Conservation (phyloP, 331 rosid species). For the Prunus yedoensis region DNA sequence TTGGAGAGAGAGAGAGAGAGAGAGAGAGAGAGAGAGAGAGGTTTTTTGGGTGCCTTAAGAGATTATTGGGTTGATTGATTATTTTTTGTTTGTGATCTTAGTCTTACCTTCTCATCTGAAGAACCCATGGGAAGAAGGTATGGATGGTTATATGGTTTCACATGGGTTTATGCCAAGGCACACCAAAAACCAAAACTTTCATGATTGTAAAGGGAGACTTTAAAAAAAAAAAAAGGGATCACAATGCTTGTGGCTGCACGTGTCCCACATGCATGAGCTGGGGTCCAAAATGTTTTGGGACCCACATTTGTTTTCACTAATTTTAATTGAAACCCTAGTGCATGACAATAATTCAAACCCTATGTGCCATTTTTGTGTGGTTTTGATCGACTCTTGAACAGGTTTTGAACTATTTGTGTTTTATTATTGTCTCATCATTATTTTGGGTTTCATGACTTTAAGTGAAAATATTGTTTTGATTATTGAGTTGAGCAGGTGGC, state of each 20-base stretch:
- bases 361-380: neutral
- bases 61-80: neutral
- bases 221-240: slow-evolving; percentile 16
- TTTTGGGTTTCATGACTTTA: too few relatives aligned
- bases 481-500: too few relatives aligned
- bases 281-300: slow-evolving; percentile 23
- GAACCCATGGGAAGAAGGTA: slow-evolving; percentile 19
- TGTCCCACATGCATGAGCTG: slow-evolving; percentile 36
- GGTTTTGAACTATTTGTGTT: neutral
- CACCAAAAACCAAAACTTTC: slow-evolving; percentile 38
- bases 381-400: neutral
- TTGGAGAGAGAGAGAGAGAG: slow-evolving; percentile 32
- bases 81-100: neutral
- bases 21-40: neutral
- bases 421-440: neutral
- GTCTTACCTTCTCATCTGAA: slow-evolving; percentile 2
- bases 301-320: slow-evolving; percentile 10
- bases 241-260: slow-evolving; percentile 41
- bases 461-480: too few relatives aligned
- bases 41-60: slow-evolving; percentile 1
- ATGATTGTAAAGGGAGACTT: slow-evolving; percentile 19
- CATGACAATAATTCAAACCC: neutral
- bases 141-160: slow-evolving; percentile 41
- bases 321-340: neutral
- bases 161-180: slow-evolving; percentile 46